A percentile compares a stretch with the other conserved stretches of the same genome.
Evolutionary conservation across 495 filamentous ascomycete genomes (phyloP).

Genomic region (Pyronema domesticum): DNA sequence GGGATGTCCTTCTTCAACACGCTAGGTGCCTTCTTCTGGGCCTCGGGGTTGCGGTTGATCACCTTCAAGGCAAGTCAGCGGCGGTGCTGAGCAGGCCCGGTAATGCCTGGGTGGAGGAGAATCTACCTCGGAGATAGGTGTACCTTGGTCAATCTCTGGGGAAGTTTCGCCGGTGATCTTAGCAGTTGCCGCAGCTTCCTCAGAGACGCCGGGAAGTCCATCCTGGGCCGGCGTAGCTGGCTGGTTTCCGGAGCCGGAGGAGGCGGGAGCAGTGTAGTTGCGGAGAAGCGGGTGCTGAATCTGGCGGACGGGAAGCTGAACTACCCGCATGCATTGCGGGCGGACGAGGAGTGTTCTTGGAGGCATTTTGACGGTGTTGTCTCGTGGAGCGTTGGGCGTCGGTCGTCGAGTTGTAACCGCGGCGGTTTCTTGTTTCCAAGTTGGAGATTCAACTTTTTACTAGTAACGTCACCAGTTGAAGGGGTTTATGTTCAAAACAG

Average conservation of each 20-base stretch:
- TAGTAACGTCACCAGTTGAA: too few relatives aligned
- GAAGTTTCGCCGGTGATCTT: conserved; percentile 35
- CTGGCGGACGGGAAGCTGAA: neutral
- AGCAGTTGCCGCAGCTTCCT: conserved; percentile 43
- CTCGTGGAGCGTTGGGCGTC: neutral
- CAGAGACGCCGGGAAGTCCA: conserved; percentile 41
- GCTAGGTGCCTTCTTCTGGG: conserved; percentile 46
- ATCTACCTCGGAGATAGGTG: conserved; percentile 46
- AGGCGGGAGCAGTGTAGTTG: neutral
- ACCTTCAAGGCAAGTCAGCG: conserved; percentile 31
- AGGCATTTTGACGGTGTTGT: conserved; percentile 3
- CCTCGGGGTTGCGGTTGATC: conserved; percentile 44
- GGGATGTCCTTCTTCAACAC: conserved; percentile 40
- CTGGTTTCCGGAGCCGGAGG: conserved; percentile 11
- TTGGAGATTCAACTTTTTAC: too few relatives aligned
- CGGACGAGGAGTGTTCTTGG: conserved; percentile 8
- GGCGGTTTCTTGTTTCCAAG: neutral
- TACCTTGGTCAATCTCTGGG: conserved; percentile 45
- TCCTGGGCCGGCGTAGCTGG: conserved; percentile 34
- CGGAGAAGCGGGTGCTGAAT: neutral
- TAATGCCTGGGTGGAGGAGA: neutral
- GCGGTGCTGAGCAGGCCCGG: neutral
- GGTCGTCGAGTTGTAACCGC: neutral
- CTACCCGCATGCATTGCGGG: neutral
- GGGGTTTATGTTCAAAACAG: too few relatives aligned